phyloP scores from a whole-genome alignment of 2,329 filamentous ascomycete species.

The Podosphaera aphanis region DNA sequence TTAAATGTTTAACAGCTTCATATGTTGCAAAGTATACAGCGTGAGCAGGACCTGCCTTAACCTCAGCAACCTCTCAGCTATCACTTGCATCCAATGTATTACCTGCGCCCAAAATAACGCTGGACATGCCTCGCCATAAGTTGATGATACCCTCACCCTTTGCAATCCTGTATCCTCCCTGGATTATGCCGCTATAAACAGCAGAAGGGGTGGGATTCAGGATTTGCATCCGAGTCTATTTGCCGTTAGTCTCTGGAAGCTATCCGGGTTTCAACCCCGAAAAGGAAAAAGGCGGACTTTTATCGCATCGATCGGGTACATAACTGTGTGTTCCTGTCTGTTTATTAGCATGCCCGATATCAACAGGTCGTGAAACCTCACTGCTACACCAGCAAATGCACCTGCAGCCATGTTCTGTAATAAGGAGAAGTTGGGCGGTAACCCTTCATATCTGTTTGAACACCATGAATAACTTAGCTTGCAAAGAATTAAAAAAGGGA shows the following conservation, averaged over 20 bases:
- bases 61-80: conserved; percentile 8
- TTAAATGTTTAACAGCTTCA: conserved; percentile 85
- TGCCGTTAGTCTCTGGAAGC: conserved; percentile 4
- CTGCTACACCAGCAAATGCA: conserved; percentile 55
- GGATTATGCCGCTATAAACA: conserved; percentile 72
- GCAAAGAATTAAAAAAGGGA: neutral
- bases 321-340: conserved; percentile 76
- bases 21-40: conserved; percentile 98
- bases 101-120: conserved; percentile 89
- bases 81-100: conserved; percentile 16
- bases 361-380: conserved; percentile 4
- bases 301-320: conserved; percentile 95
- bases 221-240: conserved; percentile 91
- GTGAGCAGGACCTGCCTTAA: conserved; percentile 59
- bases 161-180: conserved; percentile 82
- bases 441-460: conserved; percentile 53
- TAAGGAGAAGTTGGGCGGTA: conserved; percentile 85
- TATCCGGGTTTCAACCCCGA: neutral
- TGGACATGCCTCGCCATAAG: conserved; percentile 89
- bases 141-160: conserved; percentile 72
- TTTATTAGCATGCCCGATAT: conserved; percentile 4
- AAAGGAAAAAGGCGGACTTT: conserved; percentile 38
- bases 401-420: conserved; percentile 87
- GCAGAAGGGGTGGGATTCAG: conserved; percentile 60
- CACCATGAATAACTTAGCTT: conserved; percentile 1